Conservation (phyloP, 768 basidiomycete species). For the Glaciozyma martinii region DNA sequence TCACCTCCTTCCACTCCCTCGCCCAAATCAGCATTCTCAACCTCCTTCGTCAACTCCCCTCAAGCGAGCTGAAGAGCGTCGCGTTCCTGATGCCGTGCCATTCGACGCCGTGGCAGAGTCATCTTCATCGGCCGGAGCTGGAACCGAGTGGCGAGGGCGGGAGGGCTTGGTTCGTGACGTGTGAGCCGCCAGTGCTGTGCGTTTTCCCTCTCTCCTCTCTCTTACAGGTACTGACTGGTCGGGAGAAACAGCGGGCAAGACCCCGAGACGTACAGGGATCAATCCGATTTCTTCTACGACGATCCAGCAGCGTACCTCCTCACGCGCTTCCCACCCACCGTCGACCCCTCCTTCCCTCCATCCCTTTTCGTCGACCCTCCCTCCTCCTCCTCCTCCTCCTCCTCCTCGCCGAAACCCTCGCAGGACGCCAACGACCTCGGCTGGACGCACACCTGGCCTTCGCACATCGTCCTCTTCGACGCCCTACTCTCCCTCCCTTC, state of each 20-base stretch:
- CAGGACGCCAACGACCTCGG: constrained; percentile 13
- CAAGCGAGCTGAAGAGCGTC: constrained; percentile 47
- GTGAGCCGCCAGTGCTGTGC: constrained; percentile 83
- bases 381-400: constrained; percentile 46
- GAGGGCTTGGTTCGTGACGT: constrained; percentile 73
- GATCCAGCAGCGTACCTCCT: constrained; percentile 60
- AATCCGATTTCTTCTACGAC: constrained; percentile 71
- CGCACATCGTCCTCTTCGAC: constrained; percentile 73
- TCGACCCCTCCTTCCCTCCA: constrained; percentile 57
- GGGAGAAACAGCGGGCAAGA: constrained; percentile 46
- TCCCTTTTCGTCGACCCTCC: constrained; percentile 51
- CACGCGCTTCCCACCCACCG: constrained; percentile 56
- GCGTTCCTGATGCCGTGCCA: constrained; percentile 94
- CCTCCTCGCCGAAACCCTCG: constrained; percentile 40
- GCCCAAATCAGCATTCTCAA: constrained; percentile 70
- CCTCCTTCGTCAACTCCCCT: constrained; percentile 54
- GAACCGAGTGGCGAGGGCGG: constrained; percentile 42
- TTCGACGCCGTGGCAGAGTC: constrained; percentile 84
- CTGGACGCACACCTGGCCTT: constrained; percentile 72
- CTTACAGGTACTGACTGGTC: background rate
- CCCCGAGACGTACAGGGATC: constrained; percentile 57
- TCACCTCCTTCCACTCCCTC: constrained; percentile 54
- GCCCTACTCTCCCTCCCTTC: constrained; percentile 47
- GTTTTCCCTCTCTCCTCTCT: constrained; percentile 35
- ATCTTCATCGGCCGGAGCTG: constrained; percentile 64